Evolutionary conservation across 441 rosid genomes (phyloP).

Genomic region (Viola pubescens): DNA sequence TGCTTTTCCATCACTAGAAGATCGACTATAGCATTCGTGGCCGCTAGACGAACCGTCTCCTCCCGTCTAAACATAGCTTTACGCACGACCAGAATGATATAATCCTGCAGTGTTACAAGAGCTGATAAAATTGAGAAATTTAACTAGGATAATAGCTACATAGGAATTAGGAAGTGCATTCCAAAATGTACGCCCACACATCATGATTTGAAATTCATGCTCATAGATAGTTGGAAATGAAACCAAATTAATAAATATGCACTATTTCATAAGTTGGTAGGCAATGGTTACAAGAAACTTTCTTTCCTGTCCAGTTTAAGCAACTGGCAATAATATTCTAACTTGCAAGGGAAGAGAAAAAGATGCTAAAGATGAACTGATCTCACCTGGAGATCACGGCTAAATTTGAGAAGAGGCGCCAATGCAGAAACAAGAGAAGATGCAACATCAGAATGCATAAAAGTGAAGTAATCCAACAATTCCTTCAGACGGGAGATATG

Average conservation of each 20-base stretch:
- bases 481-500: conserved; percentile 62
- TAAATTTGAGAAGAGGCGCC: conserved; percentile 56
- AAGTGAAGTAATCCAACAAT: conserved; percentile 70
- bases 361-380: background rate
- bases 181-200: background rate
- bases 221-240: background rate
- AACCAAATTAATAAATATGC: background rate
- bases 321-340: background rate
- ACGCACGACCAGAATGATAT: conserved; percentile 59
- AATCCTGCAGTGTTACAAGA: conserved; percentile 39
- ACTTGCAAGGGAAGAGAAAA: background rate
- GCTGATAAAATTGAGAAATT: background rate
- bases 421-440: conserved; percentile 49
- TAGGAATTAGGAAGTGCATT: background rate
- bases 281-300: background rate
- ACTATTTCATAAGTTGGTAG: background rate
- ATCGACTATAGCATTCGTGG: conserved; percentile 47
- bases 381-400: conserved; percentile 61
- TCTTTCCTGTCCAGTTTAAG: background rate
- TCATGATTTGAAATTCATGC: background rate
- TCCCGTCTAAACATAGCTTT: conserved; percentile 79
- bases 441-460: conserved; percentile 57
- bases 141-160: background rate
- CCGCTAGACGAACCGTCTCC: conserved; percentile 64
- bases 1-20: conserved; percentile 65